phyloP scores from a whole-genome alignment of 2,329 filamentous ascomycete genomes.

The Trichoderma atrobrunneum region DNA sequence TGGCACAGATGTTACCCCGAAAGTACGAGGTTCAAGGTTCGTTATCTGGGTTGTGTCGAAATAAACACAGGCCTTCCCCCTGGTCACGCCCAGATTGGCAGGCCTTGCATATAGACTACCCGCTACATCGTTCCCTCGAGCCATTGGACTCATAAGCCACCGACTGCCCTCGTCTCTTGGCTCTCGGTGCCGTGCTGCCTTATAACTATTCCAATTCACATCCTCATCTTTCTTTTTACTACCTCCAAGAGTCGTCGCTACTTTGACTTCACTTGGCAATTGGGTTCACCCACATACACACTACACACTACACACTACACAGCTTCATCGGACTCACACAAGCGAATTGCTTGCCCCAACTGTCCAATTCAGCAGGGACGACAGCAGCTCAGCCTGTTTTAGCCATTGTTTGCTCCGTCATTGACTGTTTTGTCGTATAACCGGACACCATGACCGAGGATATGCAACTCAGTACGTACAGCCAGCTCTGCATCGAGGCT shows the following conservation, averaged over 20 bases:
- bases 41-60: constrained; percentile 1
- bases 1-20: neutral
- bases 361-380: neutral
- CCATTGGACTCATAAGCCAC: neutral
- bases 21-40: constrained; percentile 2
- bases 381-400: neutral
- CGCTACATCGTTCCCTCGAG: neutral
- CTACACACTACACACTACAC: neutral
- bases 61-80: constrained; percentile 12
- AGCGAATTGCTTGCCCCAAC: neutral
- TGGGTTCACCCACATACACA: neutral
- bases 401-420: neutral
- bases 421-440: neutral
- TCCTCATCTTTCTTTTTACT: neutral
- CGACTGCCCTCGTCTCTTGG: neutral
- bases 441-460: constrained; percentile 9
- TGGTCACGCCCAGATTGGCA: neutral
- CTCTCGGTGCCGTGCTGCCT: neutral
- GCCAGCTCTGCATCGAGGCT: constrained; percentile 1
- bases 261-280: neutral
- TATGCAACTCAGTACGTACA: neutral
- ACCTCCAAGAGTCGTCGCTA: neutral
- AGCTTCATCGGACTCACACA: neutral
- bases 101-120: neutral
- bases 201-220: neutral